phyloP scores from a whole-genome alignment of 2,329 filamentous ascomycete species.

The Fusarium veterinarium region DNA sequence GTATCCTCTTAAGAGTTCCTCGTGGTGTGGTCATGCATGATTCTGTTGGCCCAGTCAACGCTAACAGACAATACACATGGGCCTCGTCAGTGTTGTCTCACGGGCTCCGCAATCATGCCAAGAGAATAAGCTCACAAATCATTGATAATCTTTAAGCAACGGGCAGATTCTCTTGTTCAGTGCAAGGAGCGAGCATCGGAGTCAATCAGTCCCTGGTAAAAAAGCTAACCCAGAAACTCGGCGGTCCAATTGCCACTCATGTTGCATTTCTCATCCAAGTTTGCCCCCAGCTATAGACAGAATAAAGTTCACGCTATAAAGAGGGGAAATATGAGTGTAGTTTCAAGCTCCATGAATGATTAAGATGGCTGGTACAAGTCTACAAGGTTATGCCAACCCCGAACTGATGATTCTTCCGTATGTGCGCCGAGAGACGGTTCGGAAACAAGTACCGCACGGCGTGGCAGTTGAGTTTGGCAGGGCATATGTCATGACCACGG shows the following conservation, averaged over 20 bases:
- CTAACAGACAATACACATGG: slow-evolving; percentile 25
- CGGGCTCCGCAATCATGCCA: slow-evolving; percentile 1
- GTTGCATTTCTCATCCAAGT: neutral
- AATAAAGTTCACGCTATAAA: slow-evolving; percentile 7
- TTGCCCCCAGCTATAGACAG: neutral
- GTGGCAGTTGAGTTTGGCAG: neutral
- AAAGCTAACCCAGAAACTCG: neutral
- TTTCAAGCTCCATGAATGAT: neutral
- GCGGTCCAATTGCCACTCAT: neutral
- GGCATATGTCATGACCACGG: neutral
- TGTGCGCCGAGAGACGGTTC: slow-evolving; percentile 4
- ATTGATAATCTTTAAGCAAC: neutral
- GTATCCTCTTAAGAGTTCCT: neutral
- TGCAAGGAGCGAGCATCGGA: neutral
- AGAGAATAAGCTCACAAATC: slow-evolving; percentile 14
- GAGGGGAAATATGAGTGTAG: neutral
- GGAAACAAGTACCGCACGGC: neutral
- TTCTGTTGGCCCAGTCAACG: slow-evolving; percentile 16
- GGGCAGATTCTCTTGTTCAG: neutral
- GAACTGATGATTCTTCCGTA: neutral
- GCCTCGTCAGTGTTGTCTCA: neutral
- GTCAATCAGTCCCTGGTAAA: neutral
- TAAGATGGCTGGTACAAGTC: neutral
- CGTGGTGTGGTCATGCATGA: slow-evolving; percentile 10
- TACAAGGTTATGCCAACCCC: neutral